phyloP scores from a whole-genome alignment of 2,329 filamentous ascomycete species.

The Trichoderma sp. region DNA sequence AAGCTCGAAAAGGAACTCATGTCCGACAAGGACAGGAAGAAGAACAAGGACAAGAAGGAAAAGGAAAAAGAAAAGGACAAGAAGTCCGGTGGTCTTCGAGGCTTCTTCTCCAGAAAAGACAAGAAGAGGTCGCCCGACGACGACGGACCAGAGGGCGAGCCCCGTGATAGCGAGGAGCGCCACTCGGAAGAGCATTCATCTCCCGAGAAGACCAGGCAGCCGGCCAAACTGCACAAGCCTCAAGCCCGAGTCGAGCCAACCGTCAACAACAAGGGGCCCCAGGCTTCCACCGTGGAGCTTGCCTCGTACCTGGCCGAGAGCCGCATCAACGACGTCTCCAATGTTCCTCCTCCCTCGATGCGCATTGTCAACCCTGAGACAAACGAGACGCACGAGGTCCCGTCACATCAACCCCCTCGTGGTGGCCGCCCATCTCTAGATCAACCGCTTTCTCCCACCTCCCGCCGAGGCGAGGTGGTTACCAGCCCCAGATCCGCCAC shows the following conservation, averaged over 20 bases:
- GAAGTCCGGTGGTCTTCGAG: slow-evolving; percentile 55
- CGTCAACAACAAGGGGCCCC: slow-evolving; percentile 38
- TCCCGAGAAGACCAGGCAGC: slow-evolving; percentile 49
- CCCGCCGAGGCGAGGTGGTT: slow-evolving; percentile 32
- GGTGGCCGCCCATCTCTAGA: slow-evolving; percentile 26
- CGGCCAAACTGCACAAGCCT: slow-evolving; percentile 70
- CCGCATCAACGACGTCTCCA: slow-evolving; percentile 51
- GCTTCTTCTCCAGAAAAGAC: slow-evolving; percentile 61
- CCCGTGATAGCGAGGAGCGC: slow-evolving; percentile 44
- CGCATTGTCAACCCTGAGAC: slow-evolving; percentile 56
- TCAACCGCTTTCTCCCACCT: slow-evolving; percentile 35
- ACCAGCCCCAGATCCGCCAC: slow-evolving; percentile 49
- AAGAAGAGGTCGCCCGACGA: slow-evolving; percentile 56
- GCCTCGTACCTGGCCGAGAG: slow-evolving; percentile 43
- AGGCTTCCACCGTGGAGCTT: slow-evolving; percentile 40
- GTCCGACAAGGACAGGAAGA: slow-evolving; percentile 71
- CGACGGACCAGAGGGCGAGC: slow-evolving; percentile 60
- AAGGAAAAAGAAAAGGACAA: slow-evolving; percentile 72
- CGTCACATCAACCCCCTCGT: slow-evolving; percentile 30
- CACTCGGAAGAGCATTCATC: slow-evolving; percentile 43
- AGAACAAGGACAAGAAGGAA: slow-evolving; percentile 65
- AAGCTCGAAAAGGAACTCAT: slow-evolving; percentile 55
- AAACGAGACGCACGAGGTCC: slow-evolving; percentile 39
- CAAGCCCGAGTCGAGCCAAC: slow-evolving; percentile 50
- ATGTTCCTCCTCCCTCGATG: slow-evolving; percentile 55